Evolutionary conservation across 2,329 filamentous ascomycete species (phyloP).

Genomic region (Fusarium nanum): DNA sequence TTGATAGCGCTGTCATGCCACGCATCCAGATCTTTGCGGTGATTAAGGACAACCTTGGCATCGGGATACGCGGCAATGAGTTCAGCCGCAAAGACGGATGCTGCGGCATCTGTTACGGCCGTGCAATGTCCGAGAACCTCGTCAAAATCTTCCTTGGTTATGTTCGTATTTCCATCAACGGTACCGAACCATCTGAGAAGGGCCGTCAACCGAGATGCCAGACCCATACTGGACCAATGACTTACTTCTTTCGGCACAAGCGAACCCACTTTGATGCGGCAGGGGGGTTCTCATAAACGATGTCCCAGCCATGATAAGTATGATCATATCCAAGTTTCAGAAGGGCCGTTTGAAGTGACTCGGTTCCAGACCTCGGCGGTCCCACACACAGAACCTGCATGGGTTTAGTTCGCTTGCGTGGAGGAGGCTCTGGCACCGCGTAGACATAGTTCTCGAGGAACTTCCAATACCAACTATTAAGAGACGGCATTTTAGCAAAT

Average conservation of each 20-base stretch:
- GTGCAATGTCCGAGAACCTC: conserved; percentile 24
- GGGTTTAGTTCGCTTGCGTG: conserved; percentile 47
- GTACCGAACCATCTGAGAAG: conserved; percentile 22
- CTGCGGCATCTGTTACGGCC: conserved; percentile 26
- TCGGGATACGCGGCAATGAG: conserved; percentile 32
- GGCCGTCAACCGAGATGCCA: not conserved
- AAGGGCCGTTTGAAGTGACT: conserved; percentile 51
- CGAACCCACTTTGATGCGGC: conserved; percentile 12
- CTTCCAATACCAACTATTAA: conserved; percentile 20
- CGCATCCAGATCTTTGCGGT: conserved; percentile 28
- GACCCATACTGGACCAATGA: not conserved
- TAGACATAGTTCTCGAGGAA: conserved; percentile 28
- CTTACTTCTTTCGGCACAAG: conserved; percentile 24
- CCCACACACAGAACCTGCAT: conserved; percentile 53
- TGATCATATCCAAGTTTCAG: conserved; percentile 48
- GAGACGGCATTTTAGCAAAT: conserved; percentile 2
- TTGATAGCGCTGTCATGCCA: conserved; percentile 32
- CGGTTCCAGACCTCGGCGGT: conserved; percentile 50
- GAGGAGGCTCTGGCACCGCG: conserved; percentile 22
- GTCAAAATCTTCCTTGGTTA: conserved; percentile 25
- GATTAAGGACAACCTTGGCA: conserved; percentile 29
- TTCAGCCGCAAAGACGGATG: conserved; percentile 28
- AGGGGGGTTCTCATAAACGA: conserved; percentile 44
- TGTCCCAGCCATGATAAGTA: conserved; percentile 52
- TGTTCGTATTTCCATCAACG: conserved; percentile 12